These are phyloP conservation scores for Medakamo hakoo DNA, from an alignment of 139 green algal species.

Conservation along the genomic window DNA sequence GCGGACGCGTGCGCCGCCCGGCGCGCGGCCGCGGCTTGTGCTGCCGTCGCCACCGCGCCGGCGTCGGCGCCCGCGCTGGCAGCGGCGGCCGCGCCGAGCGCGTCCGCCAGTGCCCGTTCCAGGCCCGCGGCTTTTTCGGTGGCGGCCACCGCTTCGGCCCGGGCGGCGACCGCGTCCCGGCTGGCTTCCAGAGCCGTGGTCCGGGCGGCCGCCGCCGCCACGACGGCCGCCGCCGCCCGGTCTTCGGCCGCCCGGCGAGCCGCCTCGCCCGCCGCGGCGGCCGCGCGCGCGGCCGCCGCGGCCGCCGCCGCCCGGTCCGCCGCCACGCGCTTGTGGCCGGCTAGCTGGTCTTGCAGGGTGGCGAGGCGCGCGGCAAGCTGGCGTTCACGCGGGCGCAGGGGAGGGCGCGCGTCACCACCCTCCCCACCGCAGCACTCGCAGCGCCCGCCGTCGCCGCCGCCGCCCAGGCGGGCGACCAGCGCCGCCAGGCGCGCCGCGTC, in stretches of 20 bases:
- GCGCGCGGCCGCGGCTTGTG: not conserved
- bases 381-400: no score
- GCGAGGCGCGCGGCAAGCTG: not conserved
- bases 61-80: not conserved
- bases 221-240: no score
- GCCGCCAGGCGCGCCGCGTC: not conserved
- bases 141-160: not conserved
- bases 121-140: not conserved
- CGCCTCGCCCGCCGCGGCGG: no score
- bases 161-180: not conserved
- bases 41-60: not conserved
- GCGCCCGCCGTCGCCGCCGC: not conserved
- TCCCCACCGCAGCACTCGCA: not conserved
- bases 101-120: not conserved
- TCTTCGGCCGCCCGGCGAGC: not conserved
- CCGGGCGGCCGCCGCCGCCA: no score
- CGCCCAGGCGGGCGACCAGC: not conserved
- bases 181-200: not conserved
- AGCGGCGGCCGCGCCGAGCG: not conserved
- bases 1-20: no score
- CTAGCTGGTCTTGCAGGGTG: not conserved
- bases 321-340: not conserved
- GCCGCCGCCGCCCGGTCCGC: not conserved
- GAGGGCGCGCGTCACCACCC: no score
- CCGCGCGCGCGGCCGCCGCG: no score